phyloP scores from a whole-genome alignment of 139 green algal species.

The Tetraselmis chui region DNA sequence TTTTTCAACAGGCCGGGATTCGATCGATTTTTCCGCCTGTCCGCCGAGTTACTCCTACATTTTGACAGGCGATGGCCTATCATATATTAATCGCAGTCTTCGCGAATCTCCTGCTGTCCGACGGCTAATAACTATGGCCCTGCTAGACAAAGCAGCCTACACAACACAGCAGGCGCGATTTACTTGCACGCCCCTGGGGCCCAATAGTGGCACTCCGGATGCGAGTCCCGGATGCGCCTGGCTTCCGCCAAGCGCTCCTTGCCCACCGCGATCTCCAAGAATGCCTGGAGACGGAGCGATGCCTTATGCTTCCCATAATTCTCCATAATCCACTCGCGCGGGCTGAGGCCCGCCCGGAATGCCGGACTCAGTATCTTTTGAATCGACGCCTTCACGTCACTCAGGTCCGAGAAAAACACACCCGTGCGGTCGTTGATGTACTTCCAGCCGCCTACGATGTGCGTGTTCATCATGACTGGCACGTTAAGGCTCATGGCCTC shows the following conservation, averaged over 20 bases:
- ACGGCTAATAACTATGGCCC: too few species aligned
- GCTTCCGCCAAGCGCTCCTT: slow-evolving; percentile 6
- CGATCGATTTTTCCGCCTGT: too few species aligned
- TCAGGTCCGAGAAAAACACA: slow-evolving; percentile 8
- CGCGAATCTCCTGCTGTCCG: too few species aligned
- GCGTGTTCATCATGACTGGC: slow-evolving; percentile 21
- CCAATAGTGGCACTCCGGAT: too few species aligned
- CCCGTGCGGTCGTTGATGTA: slow-evolving; percentile 19
- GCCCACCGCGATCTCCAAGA: slow-evolving; percentile 19
- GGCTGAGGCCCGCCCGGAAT: background rate
- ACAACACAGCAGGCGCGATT: too few species aligned
- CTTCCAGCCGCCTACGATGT: slow-evolving; percentile 28
- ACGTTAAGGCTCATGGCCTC: slow-evolving; percentile 19
- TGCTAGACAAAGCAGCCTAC: too few species aligned
- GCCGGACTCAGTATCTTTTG: background rate
- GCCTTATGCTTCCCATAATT: slow-evolving; percentile 12
- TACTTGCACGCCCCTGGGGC: too few species aligned
- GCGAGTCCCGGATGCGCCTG: too few species aligned
- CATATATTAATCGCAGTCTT: too few species aligned
- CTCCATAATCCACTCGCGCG: slow-evolving; percentile 16
- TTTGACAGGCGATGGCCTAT: too few species aligned
- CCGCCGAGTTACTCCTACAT: too few species aligned
- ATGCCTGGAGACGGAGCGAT: slow-evolving; percentile 13
- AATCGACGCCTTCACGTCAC: background rate
- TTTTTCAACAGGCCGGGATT: too few species aligned